Evolutionary conservation across 768 basidiomycete species (phyloP).

Genomic region (Russula olivacea): DNA sequence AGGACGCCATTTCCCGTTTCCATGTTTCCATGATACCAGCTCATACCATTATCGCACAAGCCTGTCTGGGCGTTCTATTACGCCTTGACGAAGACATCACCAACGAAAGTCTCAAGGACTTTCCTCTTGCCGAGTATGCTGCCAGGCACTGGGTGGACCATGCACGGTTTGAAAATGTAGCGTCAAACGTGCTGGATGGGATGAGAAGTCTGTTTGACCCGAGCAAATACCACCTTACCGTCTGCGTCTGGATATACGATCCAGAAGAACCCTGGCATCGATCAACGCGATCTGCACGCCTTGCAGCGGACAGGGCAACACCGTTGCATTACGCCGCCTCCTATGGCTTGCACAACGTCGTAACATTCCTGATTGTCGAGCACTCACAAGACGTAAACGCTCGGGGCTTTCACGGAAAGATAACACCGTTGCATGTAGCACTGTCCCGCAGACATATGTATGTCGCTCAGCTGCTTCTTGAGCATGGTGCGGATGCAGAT

Average conservation of each 20-base stretch:
- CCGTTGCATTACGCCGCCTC: slow-evolving; percentile 1
- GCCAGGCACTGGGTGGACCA: slow-evolving; percentile 2
- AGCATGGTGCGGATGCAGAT: too few relatives aligned
- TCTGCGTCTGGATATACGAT: slow-evolving; percentile 6
- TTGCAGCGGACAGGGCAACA: background rate
- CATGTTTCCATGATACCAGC: background rate
- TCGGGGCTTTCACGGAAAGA: background rate
- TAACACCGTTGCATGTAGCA: background rate
- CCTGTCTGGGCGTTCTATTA: background rate
- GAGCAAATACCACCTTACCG: background rate
- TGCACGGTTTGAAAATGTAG: background rate
- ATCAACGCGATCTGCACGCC: background rate
- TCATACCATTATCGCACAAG: background rate
- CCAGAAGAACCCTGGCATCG: background rate
- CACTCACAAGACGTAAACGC: background rate
- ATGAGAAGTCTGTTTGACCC: background rate
- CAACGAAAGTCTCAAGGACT: background rate
- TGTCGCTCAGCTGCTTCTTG: too few relatives aligned
- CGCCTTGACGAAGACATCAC: background rate
- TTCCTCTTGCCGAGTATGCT: slow-evolving; percentile 3
- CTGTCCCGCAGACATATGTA: too few relatives aligned
- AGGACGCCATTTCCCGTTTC: background rate
- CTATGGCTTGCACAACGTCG: background rate
- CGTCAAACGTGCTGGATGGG: background rate
- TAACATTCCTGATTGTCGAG: background rate